Percentiles rank a stretch among this genome's conserved stretches.
Conservation (phyloP, 2,329 filamentous ascomycete genomes). For the Chaetomiaceae sp. region DNA sequence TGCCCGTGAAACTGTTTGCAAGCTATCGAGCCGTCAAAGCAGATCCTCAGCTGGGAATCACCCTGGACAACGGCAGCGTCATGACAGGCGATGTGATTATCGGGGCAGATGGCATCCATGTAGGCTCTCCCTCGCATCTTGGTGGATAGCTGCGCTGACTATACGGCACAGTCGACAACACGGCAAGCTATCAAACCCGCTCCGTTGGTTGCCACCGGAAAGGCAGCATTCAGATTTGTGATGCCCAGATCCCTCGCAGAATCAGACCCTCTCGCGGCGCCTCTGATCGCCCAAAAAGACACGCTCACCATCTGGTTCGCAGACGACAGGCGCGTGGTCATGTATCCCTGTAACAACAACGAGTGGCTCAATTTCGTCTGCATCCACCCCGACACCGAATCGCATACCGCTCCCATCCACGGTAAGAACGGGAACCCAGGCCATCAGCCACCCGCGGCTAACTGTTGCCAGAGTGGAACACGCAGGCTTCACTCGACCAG, state of each 20-base stretch:
- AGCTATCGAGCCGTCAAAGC: slow-evolving; percentile 42
- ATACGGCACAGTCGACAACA: slow-evolving; percentile 28
- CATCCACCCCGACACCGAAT: slow-evolving; percentile 46
- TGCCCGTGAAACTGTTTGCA: slow-evolving; percentile 36
- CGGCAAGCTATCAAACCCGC: slow-evolving; percentile 26
- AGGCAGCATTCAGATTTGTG: slow-evolving; percentile 55
- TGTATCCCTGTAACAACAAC: slow-evolving; percentile 46
- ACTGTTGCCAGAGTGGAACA: slow-evolving; percentile 37
- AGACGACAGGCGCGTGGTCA: slow-evolving; percentile 40
- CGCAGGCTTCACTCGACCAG: slow-evolving; percentile 33
- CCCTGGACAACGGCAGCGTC: slow-evolving; percentile 40
- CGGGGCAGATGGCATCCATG: slow-evolving; percentile 51
- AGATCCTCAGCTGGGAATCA: slow-evolving; percentile 38
- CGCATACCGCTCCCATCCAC: slow-evolving; percentile 30
- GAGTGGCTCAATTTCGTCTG: slow-evolving; percentile 46
- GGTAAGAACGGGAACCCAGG: slow-evolving; percentile 25
- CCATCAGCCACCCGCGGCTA: slow-evolving; percentile 1
- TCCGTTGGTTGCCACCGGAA: slow-evolving; percentile 43
- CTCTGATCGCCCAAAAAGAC: slow-evolving; percentile 30
- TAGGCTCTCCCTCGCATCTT: too few relatives aligned
- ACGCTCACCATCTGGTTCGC: slow-evolving; percentile 39
- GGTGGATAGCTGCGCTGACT: not conserved
- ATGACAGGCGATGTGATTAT: slow-evolving; percentile 46
- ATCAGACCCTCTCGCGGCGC: slow-evolving; percentile 34
- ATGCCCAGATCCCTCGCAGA: slow-evolving; percentile 37